These are phyloP conservation scores for Phytophthora tubulina DNA, from an alignment of 352 stramenopile genomes.

Conservation along the genomic window DNA sequence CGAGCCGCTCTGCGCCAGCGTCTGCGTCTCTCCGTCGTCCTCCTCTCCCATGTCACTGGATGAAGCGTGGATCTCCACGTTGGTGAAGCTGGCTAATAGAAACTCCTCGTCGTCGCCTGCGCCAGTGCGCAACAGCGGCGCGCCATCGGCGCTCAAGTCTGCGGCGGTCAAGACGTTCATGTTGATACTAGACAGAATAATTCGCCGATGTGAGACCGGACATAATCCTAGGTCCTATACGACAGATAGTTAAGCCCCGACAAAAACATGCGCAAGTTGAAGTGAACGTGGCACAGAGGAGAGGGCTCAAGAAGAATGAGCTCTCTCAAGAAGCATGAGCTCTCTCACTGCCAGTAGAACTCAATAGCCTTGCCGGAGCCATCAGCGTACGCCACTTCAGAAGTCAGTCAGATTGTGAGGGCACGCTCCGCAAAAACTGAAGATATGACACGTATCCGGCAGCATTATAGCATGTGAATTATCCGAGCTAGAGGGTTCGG, in stretches of 20 bases:
- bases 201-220: constrained; percentile 1
- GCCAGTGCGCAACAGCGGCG: constrained; percentile 64
- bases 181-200: constrained; percentile 18
- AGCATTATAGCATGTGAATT: too few relatives aligned
- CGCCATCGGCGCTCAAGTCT: constrained; percentile 57
- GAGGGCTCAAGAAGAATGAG: too few relatives aligned
- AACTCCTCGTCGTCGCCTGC: constrained; percentile 68
- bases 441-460: too few relatives aligned
- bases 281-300: too few relatives aligned
- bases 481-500: too few relatives aligned
- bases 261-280: background rate
- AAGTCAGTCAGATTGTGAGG: too few relatives aligned
- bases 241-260: background rate
- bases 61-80: constrained; percentile 54
- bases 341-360: too few relatives aligned
- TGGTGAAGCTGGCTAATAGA: constrained; percentile 59
- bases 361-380: too few relatives aligned
- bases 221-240: background rate
- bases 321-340: too few relatives aligned
- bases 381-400: too few relatives aligned
- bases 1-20: constrained; percentile 30
- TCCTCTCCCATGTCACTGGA: constrained; percentile 34
- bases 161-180: constrained; percentile 66
- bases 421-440: too few relatives aligned
- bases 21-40: constrained; percentile 33